Conservation (phyloP, 192 early-diverging fungal species). For the Entomortierella lignicola region DNA sequence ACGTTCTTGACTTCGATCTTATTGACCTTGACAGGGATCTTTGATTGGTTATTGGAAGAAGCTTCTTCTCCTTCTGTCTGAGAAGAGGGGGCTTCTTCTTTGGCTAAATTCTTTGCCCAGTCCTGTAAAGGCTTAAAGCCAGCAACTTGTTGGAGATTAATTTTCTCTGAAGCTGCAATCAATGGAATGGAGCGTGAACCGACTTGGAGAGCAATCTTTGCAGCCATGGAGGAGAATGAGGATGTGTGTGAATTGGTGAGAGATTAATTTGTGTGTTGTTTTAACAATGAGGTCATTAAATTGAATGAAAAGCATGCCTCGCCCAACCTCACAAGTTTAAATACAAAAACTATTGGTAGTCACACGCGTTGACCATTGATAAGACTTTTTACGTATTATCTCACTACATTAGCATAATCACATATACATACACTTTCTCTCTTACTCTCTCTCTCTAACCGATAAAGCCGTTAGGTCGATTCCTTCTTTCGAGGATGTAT, state of each 20-base stretch:
- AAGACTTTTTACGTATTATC: too few relatives aligned
- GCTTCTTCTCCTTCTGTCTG: neutral
- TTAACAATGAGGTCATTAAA: too few relatives aligned
- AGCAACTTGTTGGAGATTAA: slow-evolving; percentile 50
- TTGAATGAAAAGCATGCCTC: too few relatives aligned
- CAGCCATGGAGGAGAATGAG: slow-evolving; percentile 17
- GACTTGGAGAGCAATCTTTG: slow-evolving; percentile 35
- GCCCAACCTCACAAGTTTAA: too few relatives aligned
- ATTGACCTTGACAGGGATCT: slow-evolving; percentile 55
- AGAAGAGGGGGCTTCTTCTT: slow-evolving; percentile 36
- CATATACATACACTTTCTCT: too few relatives aligned
- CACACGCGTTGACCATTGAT: too few relatives aligned
- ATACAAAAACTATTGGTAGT: too few relatives aligned
- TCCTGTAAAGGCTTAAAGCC: slow-evolving; percentile 70
- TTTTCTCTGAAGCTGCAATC: slow-evolving; percentile 32
- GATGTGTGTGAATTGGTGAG: neutral
- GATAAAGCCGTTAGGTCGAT: too few relatives aligned
- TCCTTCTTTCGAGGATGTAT: too few relatives aligned
- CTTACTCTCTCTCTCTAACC: too few relatives aligned
- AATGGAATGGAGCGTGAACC: slow-evolving; percentile 46
- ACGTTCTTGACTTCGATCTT: slow-evolving; percentile 75
- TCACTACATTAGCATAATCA: too few relatives aligned
- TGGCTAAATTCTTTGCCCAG: slow-evolving; percentile 62
- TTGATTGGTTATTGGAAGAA: neutral
- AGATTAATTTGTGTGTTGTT: neutral